These are phyloP conservation scores for Friedmanniomyces endolithicus DNA, from an alignment of 495 filamentous ascomycete genomes.

Conservation along the genomic window DNA sequence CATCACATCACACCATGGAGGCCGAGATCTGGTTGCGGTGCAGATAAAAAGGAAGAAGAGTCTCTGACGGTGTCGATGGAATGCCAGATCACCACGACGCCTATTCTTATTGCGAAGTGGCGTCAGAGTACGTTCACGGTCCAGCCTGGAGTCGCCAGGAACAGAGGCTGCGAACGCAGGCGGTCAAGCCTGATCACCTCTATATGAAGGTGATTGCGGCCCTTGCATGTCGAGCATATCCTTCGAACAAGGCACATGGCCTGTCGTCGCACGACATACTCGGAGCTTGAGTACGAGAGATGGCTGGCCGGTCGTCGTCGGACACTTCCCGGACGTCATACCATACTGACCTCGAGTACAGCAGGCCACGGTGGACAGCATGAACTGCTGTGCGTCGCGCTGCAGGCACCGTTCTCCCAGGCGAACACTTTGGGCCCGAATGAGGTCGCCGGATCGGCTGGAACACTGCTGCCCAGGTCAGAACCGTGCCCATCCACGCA, in stretches of 20 bases:
- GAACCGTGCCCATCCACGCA: neutral
- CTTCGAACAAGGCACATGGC: neutral
- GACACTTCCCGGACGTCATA: neutral
- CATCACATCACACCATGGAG: slow-evolving; percentile 2
- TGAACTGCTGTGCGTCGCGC: neutral
- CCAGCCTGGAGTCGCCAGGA: neutral
- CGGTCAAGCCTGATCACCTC: slow-evolving; percentile 1
- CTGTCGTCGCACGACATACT: neutral
- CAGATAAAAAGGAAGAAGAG: slow-evolving; percentile 1
- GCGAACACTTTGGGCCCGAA: neutral
- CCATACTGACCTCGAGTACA: neutral
- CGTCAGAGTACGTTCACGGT: neutral
- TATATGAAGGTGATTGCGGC: neutral
- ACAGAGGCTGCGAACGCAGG: neutral
- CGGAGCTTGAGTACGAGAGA: neutral
- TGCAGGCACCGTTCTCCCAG: neutral
- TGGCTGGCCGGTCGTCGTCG: neutral
- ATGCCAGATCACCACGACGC: neutral
- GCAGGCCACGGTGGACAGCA: neutral
- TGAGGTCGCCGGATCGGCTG: neutral
- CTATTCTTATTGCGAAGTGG: neutral
- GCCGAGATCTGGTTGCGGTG: neutral
- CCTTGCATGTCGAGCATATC: neutral
- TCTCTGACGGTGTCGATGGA: neutral
- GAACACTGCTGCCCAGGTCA: neutral